phyloP scores from a whole-genome alignment of 2,329 filamentous ascomycete genomes.

The Cladophialophora yegresii region DNA sequence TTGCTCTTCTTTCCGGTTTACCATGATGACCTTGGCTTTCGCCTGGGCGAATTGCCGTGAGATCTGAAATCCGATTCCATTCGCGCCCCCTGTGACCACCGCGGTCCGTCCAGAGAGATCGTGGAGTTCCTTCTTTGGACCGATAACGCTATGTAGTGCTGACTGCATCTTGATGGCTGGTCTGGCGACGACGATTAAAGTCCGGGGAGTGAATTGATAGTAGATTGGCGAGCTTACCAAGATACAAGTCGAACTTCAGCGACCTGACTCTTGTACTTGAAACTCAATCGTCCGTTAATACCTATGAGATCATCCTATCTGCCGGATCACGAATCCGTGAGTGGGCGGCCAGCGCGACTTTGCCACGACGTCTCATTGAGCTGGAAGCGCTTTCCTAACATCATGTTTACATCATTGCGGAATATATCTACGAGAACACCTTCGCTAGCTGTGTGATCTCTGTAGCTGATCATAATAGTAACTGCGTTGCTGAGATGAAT shows the following conservation, averaged over 20 bases:
- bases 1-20: neutral
- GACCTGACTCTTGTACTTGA: neutral
- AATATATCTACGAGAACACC: neutral
- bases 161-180: neutral
- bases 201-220: neutral
- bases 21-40: neutral
- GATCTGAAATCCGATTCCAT: neutral
- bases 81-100: neutral
- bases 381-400: neutral
- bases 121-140: neutral
- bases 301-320: neutral
- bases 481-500: no score
- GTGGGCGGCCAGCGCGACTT: neutral
- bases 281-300: neutral
- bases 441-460: neutral
- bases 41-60: neutral
- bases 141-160: neutral
- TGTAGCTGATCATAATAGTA: no score
- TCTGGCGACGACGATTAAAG: neutral
- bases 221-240: neutral
- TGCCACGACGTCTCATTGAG: neutral
- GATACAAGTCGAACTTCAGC: neutral
- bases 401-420: neutral
- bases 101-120: neutral
- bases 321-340: neutral